Evolutionary conservation across 768 basidiomycete genomes (phyloP).

Genomic region (Coprinellus aureogranulatus): DNA sequence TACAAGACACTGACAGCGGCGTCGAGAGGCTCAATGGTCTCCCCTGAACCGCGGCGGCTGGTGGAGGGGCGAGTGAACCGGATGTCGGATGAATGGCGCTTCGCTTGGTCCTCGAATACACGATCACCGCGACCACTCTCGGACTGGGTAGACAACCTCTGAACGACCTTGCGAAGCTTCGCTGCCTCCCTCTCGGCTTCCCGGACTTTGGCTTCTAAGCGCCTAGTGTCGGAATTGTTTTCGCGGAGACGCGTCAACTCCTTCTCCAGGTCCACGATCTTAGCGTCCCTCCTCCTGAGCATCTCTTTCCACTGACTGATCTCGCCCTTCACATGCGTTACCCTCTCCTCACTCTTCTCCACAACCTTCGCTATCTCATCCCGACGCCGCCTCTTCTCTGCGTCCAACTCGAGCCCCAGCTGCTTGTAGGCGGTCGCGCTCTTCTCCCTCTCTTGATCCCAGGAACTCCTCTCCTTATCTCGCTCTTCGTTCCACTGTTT

Average conservation of each 20-base stretch:
- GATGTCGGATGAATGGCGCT: constrained; percentile 7
- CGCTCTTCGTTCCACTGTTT: not conserved
- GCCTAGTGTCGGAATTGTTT: too few species aligned
- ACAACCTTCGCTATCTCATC: not conserved
- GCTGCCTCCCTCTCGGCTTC: not conserved
- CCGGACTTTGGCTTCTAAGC: not conserved
- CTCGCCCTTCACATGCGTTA: too few species aligned
- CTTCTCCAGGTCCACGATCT: too few species aligned
- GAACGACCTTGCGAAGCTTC: not conserved
- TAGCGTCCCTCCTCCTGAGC: too few species aligned
- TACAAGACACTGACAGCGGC: constrained; percentile 17
- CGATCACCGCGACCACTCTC: constrained; percentile 2
- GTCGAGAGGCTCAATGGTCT: constrained; percentile 2
- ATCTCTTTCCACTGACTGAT: too few species aligned
- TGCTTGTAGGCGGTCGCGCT: not conserved
- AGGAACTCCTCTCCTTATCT: not conserved
- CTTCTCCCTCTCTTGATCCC: not conserved
- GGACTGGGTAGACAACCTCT: not conserved
- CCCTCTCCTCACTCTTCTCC: not conserved
- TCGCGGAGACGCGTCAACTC: too few species aligned
- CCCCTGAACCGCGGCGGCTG: not conserved
- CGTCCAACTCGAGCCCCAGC: not conserved
- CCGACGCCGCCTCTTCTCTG: not conserved
- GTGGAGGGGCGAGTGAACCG: not conserved
- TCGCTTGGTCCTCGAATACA: constrained; percentile 3